These are phyloP conservation scores for Rhododendron henanense DNA, from an alignment of 148 eudicot genomes.

Conservation along the genomic window DNA sequence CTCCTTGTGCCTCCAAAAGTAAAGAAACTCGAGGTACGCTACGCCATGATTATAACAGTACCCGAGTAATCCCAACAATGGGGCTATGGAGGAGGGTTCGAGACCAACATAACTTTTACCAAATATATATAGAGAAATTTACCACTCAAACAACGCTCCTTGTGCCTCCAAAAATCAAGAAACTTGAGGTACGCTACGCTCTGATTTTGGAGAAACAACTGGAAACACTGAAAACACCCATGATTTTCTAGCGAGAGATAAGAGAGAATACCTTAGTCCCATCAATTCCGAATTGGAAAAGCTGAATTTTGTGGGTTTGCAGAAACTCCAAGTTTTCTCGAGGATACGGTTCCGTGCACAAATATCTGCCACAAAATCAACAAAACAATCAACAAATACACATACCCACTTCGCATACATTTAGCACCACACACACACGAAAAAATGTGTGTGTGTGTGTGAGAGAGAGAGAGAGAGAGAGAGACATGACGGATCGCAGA, in stretches of 20 bases:
- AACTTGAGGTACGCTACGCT: too few species aligned
- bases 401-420: neutral
- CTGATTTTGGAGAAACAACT: neutral
- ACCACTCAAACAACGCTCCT: neutral
- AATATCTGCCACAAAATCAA: constrained; percentile 34
- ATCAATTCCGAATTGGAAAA: constrained; percentile 81
- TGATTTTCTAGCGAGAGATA: neutral
- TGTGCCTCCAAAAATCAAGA: neutral
- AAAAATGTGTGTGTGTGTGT: neutral
- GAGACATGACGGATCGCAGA: constrained; percentile 66
- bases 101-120: neutral
- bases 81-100: neutral
- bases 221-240: neutral
- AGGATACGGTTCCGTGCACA: constrained; percentile 77
- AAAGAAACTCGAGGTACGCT: neutral
- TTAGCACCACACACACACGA: neutral
- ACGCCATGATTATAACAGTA: neutral
- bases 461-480: neutral
- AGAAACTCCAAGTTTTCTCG: constrained; percentile 60
- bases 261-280: constrained; percentile 63
- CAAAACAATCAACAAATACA: neutral
- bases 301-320: constrained; percentile 41
- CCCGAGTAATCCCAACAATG: neutral
- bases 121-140: neutral
- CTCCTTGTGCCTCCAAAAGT: neutral